Conservation (phyloP, 805 yeast genomes). For the Kluyveromyces nonfermentans region DNA sequence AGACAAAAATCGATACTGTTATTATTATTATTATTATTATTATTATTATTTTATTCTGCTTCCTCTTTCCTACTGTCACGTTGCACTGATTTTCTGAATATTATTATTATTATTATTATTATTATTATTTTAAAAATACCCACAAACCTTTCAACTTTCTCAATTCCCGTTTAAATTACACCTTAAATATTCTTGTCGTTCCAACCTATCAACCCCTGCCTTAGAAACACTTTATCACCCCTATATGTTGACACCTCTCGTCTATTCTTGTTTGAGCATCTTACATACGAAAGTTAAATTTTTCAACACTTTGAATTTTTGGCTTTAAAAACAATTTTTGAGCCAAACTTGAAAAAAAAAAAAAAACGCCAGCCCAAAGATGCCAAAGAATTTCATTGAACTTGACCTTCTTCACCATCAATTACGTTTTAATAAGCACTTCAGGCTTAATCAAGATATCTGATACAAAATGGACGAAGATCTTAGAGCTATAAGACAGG, state of each 20-base stretch:
- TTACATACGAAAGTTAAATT: not conserved
- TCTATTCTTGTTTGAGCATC: not conserved
- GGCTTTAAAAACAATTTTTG: not conserved
- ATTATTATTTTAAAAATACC: too few species aligned
- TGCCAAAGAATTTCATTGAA: too few species aligned
- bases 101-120: constrained; percentile 1
- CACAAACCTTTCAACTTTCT: not conserved
- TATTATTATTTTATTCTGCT: too few species aligned
- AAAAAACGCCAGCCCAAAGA: not conserved
- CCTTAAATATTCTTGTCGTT: too few species aligned
- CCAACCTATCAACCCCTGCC: too few species aligned
- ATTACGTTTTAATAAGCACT: too few species aligned
- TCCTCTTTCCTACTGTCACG: constrained; percentile 7
- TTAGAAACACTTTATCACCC: not conserved
- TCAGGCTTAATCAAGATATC: too few species aligned
- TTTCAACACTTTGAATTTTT: not conserved
- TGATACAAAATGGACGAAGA: constrained; percentile 89
- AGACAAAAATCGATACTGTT: too few species aligned
- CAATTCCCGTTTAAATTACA: too few species aligned
- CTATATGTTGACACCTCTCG: not conserved
- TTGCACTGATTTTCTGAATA: constrained; percentile 2
- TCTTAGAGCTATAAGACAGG: constrained; percentile 81
- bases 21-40: too few species aligned
- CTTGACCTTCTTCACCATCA: too few species aligned
- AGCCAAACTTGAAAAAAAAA: too few species aligned